Evolutionary conservation across 2,329 filamentous ascomycete species (phyloP).

Genomic region (Microcyclosporella mali): DNA sequence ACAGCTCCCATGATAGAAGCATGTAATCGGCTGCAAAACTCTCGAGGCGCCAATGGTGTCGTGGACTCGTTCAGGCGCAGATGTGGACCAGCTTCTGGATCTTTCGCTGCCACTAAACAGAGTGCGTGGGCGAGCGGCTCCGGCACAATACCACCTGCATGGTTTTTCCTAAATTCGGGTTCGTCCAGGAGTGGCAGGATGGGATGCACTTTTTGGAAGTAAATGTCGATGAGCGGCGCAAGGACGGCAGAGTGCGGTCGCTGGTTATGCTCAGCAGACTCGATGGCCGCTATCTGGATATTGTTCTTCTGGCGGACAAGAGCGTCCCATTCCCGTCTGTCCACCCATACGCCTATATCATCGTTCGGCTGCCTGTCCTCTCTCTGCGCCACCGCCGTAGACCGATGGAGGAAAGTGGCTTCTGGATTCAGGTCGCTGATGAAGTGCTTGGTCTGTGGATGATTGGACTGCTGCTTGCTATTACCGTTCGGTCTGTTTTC

Average conservation of each 20-base stretch:
- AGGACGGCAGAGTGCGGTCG: slow-evolving; percentile 31
- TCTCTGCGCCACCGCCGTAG: slow-evolving; percentile 18
- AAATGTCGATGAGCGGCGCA: slow-evolving; percentile 40
- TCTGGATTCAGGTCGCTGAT: slow-evolving; percentile 41
- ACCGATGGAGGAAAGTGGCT: slow-evolving; percentile 40
- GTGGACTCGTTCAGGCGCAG: slow-evolving; percentile 34
- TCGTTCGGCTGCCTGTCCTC: slow-evolving; percentile 17
- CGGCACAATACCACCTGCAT: slow-evolving; percentile 32
- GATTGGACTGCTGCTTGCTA: slow-evolving; percentile 1
- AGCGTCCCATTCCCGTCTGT: slow-evolving; percentile 28
- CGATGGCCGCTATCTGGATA: slow-evolving; percentile 5
- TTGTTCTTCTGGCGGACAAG: slow-evolving; percentile 23
- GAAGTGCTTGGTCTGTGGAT: slow-evolving; percentile 1
- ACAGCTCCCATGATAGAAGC: slow-evolving; percentile 38
- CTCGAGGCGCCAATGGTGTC: slow-evolving; percentile 34
- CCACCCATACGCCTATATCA: slow-evolving; percentile 33
- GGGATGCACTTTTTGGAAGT: slow-evolving; percentile 42
- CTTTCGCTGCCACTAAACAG: slow-evolving; percentile 45
- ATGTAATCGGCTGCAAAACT: slow-evolving; percentile 43
- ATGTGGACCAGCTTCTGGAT: slow-evolving; percentile 37
- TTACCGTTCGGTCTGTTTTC: slow-evolving; percentile 1
- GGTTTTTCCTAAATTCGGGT: slow-evolving; percentile 35
- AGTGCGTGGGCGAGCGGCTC: slow-evolving; percentile 41
- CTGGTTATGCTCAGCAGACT: slow-evolving; percentile 10
- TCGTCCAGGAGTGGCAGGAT: slow-evolving; percentile 44